These are phyloP conservation scores for Torulaspora maleeae DNA, from an alignment of 805 yeast genomes.

Conservation along the genomic window DNA sequence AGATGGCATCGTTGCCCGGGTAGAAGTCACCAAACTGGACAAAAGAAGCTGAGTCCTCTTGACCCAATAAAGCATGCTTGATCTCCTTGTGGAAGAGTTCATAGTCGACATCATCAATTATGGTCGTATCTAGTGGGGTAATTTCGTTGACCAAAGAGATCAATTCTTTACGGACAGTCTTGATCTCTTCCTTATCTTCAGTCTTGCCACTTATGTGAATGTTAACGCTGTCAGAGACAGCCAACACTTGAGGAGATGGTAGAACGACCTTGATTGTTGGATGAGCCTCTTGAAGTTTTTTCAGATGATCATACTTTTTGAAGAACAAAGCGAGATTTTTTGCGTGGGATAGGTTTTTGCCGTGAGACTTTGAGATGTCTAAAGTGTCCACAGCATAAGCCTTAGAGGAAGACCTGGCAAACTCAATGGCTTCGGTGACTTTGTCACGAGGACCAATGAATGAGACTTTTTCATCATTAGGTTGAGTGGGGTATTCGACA, in stretches of 20 bases:
- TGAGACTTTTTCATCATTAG: constrained; percentile 46
- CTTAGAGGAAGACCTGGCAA: constrained; percentile 57
- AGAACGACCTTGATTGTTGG: constrained; percentile 44
- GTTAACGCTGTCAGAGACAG: constrained; percentile 45
- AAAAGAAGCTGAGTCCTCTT: constrained; percentile 45
- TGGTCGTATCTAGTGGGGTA: constrained; percentile 59
- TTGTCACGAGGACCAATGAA: constrained; percentile 61
- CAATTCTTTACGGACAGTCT: constrained; percentile 63
- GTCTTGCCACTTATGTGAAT: constrained; percentile 58
- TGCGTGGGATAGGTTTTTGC: constrained; percentile 73
- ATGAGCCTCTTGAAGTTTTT: constrained; percentile 37
- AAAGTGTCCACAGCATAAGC: constrained; percentile 59
- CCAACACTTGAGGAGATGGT: constrained; percentile 45
- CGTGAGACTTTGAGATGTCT: constrained; percentile 87
- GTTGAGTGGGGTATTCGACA: constrained; percentile 48
- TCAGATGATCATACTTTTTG: constrained; percentile 45
- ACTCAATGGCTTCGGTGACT: constrained; percentile 56
- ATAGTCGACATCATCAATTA: constrained; percentile 60
- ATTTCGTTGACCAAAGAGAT: constrained; percentile 68
- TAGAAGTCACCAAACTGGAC: constrained; percentile 53
- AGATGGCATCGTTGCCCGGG: constrained; percentile 43
- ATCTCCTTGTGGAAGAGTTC: constrained; percentile 32
- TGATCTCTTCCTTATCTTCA: constrained; percentile 46
- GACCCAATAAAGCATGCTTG: constrained; percentile 22
- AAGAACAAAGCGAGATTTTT: constrained; percentile 67